phyloP scores from a whole-genome alignment of 2,329 filamentous ascomycete genomes.

The Pochonia chlamydosporia region DNA sequence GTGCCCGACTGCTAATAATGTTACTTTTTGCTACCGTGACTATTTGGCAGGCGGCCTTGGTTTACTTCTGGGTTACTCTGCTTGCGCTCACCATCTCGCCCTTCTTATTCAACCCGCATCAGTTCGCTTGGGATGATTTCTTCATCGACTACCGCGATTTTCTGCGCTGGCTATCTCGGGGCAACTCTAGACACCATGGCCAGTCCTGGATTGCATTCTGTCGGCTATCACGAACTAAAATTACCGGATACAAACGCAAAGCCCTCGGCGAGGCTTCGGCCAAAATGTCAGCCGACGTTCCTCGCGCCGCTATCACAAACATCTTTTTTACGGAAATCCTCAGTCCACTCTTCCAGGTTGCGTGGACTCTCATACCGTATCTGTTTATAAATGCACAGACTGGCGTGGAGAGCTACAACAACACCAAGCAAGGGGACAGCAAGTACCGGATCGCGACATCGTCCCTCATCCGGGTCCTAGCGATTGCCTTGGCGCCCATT shows the following conservation, averaged over 20 bases:
- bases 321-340: constrained; percentile 90
- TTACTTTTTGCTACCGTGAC: constrained; percentile 89
- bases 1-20: constrained; percentile 86
- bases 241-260: constrained; percentile 98
- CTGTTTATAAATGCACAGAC: constrained; percentile 95
- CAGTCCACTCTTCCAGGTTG: constrained; percentile 74
- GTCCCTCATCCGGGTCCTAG: constrained; percentile 69
- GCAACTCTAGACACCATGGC: constrained; percentile 93
- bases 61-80: constrained; percentile 96
- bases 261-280: constrained; percentile 83
- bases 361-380: constrained; percentile 84
- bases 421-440: no score
- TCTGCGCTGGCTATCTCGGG: constrained; percentile 91
- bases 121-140: constrained; percentile 98
- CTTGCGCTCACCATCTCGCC: constrained; percentile 84
- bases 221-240: constrained; percentile 86
- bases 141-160: constrained; percentile 99
- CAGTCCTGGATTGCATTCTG: constrained; percentile 98
- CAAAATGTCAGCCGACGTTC: constrained; percentile 88
- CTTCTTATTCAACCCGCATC: constrained; percentile 97
- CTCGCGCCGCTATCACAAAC: constrained; percentile 82
- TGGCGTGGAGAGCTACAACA: constrained; percentile 54
- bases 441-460: no score
- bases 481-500: constrained; percentile 82
- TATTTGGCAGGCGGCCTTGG: constrained; percentile 80